A percentile compares a stretch with the other conserved stretches of the same genome.
Evolutionary conservation across 75 land plant genomes (phyloP).

Genomic region (Sequoia sempervirens): DNA sequence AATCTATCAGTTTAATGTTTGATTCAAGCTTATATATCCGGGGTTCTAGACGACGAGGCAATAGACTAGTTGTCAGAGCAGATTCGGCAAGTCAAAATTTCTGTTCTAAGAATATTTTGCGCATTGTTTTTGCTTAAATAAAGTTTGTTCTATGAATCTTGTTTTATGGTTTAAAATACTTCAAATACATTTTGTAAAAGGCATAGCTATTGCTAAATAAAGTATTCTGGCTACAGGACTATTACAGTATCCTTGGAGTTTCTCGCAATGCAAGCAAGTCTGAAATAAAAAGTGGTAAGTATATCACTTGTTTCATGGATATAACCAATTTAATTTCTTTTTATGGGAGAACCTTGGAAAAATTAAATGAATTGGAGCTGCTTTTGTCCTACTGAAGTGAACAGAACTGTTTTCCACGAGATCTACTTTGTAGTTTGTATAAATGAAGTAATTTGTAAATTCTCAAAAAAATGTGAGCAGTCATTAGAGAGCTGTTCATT

Average conservation of each 20-base stretch:
- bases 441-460: not conserved
- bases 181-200: not conserved
- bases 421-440: not conserved
- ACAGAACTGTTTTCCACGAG: not conserved
- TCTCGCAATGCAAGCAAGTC: constrained; percentile 71
- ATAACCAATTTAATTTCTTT: not conserved
- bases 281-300: constrained; percentile 69
- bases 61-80: constrained; percentile 59
- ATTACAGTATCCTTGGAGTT: constrained; percentile 66
- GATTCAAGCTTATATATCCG: constrained; percentile 15
- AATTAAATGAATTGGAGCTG: not conserved
- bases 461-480: not conserved
- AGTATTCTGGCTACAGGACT: constrained; percentile 40
- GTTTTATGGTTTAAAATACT: not conserved
- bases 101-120: not conserved
- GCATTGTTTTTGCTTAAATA: not conserved
- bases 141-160: not conserved
- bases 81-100: constrained; percentile 35
- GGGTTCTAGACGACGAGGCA: constrained; percentile 22
- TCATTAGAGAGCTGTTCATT: not conserved
- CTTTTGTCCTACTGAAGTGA: not conserved
- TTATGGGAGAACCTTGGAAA: too few species aligned
- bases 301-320: not conserved
- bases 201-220: not conserved
- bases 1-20: constrained; percentile 23